phyloP scores from a whole-genome alignment of 257 asterid species.

The Apocynum venetum region DNA sequence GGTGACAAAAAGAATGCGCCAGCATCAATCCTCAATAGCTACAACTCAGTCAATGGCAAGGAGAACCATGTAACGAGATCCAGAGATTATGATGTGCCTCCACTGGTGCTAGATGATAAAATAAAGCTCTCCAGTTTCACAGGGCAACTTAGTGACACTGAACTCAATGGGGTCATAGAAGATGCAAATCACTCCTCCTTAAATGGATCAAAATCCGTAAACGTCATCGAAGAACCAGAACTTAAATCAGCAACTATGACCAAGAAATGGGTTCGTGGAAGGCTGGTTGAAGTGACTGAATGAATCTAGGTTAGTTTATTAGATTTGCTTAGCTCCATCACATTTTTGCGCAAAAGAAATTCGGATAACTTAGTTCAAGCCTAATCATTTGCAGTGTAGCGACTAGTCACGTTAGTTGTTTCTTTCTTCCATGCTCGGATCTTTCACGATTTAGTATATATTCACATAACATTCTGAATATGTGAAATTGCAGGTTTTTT shows the following conservation, averaged over 20 bases:
- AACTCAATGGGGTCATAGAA: conserved; percentile 26
- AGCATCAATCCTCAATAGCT: conserved; percentile 18
- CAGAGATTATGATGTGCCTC: conserved; percentile 20
- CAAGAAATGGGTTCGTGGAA: conserved; percentile 90
- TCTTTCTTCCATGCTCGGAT: background rate
- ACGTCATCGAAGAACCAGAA: conserved; percentile 16
- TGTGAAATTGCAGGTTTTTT: background rate
- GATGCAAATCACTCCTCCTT: conserved; percentile 10
- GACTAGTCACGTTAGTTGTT: background rate
- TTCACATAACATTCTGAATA: background rate
- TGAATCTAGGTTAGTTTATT: conserved; percentile 41
- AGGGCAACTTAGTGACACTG: background rate
- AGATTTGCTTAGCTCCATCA: background rate
- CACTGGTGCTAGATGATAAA: conserved; percentile 18
- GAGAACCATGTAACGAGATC: conserved; percentile 21
- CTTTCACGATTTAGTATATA: background rate
- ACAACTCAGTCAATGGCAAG: conserved; percentile 23
- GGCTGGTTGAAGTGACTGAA: conserved; percentile 66
- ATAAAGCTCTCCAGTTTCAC: conserved; percentile 17
- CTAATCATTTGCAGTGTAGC: background rate
- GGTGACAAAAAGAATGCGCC: conserved; percentile 25
- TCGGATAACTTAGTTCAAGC: background rate
- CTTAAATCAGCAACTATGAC: conserved; percentile 15
- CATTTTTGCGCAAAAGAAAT: background rate
- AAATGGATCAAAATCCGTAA: conserved; percentile 21